These are phyloP conservation scores for Coemansia sp. DNA, from an alignment of 192 early-diverging fungal genomes.

Conservation along the genomic window DNA sequence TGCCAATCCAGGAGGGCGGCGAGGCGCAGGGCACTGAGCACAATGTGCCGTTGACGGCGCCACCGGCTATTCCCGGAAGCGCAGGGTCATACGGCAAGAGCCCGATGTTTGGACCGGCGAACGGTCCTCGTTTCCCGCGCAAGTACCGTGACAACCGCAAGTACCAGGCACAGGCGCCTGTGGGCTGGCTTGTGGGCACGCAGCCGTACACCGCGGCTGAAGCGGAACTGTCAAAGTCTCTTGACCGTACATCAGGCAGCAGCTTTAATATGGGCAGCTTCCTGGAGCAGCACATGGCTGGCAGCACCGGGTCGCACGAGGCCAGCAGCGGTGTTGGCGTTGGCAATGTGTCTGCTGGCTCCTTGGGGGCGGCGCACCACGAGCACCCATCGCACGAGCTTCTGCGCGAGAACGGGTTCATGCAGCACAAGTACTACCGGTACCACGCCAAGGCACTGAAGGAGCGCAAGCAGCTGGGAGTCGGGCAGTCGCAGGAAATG, in stretches of 20 bases:
- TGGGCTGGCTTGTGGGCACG: slow-evolving; percentile 75
- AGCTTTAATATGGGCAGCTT: slow-evolving; percentile 41
- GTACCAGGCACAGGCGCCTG: slow-evolving; percentile 66
- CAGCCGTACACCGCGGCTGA: slow-evolving; percentile 63
- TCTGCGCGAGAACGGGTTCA: slow-evolving; percentile 94
- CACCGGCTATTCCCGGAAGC: slow-evolving; percentile 14
- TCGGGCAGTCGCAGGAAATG: slow-evolving; percentile 94
- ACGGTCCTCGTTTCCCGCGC: slow-evolving; percentile 53
- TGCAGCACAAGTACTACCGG: slow-evolving; percentile 95
- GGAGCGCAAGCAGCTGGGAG: slow-evolving; percentile 88
- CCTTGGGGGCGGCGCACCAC: slow-evolving; percentile 49
- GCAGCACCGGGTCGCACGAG: slow-evolving; percentile 26
- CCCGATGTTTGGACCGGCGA: slow-evolving; percentile 49
- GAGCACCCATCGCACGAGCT: slow-evolving; percentile 94
- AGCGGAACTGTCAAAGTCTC: slow-evolving; percentile 56
- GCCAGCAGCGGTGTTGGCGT: slow-evolving; percentile 1
- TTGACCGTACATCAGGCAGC: slow-evolving; percentile 50
- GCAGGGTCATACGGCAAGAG: slow-evolving; percentile 53
- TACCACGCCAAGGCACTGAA: slow-evolving; percentile 90
- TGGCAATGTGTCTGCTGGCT: neutral
- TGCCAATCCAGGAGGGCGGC: slow-evolving; percentile 40
- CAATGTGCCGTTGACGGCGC: slow-evolving; percentile 11
- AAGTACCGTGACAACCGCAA: slow-evolving; percentile 63
- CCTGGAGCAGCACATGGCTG: slow-evolving; percentile 31
- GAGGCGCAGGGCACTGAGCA: slow-evolving; percentile 12